Base-by-base conservation (phyloP, 1,284 basidiomycete genomes). In the Leccinum subfulvum region DNA sequence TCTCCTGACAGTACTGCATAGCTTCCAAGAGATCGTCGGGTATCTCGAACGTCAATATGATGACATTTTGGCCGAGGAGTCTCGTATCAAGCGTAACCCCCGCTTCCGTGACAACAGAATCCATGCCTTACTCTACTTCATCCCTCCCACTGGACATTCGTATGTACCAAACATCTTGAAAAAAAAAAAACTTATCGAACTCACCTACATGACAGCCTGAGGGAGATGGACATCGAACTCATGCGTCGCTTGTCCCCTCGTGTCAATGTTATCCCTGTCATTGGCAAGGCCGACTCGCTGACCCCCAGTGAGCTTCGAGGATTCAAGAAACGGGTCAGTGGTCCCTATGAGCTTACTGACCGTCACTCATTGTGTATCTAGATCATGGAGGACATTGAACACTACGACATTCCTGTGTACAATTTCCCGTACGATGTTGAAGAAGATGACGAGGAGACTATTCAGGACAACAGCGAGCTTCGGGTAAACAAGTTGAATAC, bases 351-450 rank as follows among this genome's bases (percentile, higher is more conserved):
- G 11, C 35, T 37, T 56, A 57, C 51, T 52, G n/a, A 21, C 5
- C 1, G 41, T 55, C 1, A 37, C 63, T 72, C 10, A 75, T 28
- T 1, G 0, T 53, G 18, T 52, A 23, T 39, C 26, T 69, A 96
- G 93, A 90, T 99, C 74, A 98, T 98, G 95, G 96, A 99, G 79
- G 97, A 99, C 76, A 98, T 99, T 69, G 97, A 98, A 75, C 87
- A 98, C 82, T 98, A 99, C 75, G 90, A 92, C 68, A 99, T 99
- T 70, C 97, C 97, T 6, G 92, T 99, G 54, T 99, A 99, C 85
- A 99, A 99, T 82, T 99, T 99, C 86, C 97, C 97, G 0, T 99
- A 97, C 77, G 97, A 99, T 71, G 90, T 95, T 23, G 97, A 99
- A 78, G 97, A 99, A 79, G 94, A 99, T 73, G 97, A 99, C 75